Evolutionary conservation across 352 stramenopile species (phyloP), one percentile per base, ranked within the genome.

Genomic region (Phytophthora aleatoria): DNA sequence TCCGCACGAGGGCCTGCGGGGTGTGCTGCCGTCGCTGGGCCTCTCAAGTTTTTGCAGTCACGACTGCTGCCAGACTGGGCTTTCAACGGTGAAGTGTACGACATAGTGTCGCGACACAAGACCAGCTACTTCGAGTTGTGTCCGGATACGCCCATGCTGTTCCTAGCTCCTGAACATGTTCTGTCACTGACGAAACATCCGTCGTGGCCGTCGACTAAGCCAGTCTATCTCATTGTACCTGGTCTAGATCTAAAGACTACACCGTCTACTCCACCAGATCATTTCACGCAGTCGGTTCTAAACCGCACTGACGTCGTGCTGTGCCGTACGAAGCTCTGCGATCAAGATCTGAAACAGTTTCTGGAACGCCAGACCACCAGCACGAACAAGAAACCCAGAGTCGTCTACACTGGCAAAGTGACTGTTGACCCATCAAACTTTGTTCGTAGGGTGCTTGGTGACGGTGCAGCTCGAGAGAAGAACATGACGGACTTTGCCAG

Each of bases 111-210:
- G 9, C 48, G 39, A 33, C 33, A 57, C 20, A 64, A 26, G 4
- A 63, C 61, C 35, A 69, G 61, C 27, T 90, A 90, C 68, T 71
- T 81, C 38, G 55, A 85, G 7, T 27, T 87, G 15, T 87, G 77
- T 27, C 77, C 76, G 3, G 52, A 43, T 20, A 85, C 69, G 2
- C 67, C 73, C 2, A 50, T 87, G 56, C 30, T 87, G 26, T 80
- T 87, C 39, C 49, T 85, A 41, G 73, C 76, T 6, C 55, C 71
- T 8, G 59, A 73, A n/a, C 59, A 73, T 26, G 47, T 64, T 11
- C 24, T 73, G 11, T 45, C 55, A 26, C 27, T 73, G 7, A 56
- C 54, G 7, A 60, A 63, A 16, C 55, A 44, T 30, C 20, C 50
- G 5, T 39, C 20, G 5, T 88, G 76, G 71, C 76, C 79, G 0